Conservation (phyloP, 495 filamentous ascomycete genomes). For the Letharia lupina region DNA sequence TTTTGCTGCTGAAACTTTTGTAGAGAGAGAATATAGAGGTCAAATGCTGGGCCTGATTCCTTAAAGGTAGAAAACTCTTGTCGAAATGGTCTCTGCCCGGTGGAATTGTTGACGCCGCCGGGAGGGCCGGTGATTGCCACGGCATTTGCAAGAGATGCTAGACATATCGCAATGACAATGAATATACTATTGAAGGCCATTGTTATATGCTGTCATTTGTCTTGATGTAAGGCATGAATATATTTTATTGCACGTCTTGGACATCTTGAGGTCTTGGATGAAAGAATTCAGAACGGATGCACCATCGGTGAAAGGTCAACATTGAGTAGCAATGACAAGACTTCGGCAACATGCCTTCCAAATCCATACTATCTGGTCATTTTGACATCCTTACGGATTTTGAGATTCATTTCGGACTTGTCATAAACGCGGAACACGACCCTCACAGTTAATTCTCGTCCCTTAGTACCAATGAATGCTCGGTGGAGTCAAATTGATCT, state of each 20-base stretch:
- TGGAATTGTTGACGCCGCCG: slow-evolving; percentile 23
- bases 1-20: slow-evolving; percentile 25
- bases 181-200: slow-evolving; percentile 8
- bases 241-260: background rate
- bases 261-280: background rate
- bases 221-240: background rate
- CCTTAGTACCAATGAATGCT: no score
- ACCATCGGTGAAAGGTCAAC: background rate
- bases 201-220: background rate
- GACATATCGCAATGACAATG: slow-evolving; percentile 2
- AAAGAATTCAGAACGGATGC: background rate
- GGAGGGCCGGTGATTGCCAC: slow-evolving; percentile 24
- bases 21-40: slow-evolving; percentile 31
- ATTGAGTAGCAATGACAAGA: background rate
- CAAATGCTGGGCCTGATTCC: slow-evolving; percentile 27
- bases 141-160: slow-evolving; percentile 11
- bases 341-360: background rate
- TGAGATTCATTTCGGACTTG: background rate
- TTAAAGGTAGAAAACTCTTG: slow-evolving; percentile 25
- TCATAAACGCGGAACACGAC: no score
- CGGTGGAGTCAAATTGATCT: background rate
- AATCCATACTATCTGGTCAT: background rate
- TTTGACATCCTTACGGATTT: background rate
- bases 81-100: slow-evolving; percentile 25
- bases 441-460: background rate